Evolutionary conservation across 345 rosid genomes (phyloP), one percentile per base, ranked within the genome.

Genomic region (Aegle marmelos): DNA sequence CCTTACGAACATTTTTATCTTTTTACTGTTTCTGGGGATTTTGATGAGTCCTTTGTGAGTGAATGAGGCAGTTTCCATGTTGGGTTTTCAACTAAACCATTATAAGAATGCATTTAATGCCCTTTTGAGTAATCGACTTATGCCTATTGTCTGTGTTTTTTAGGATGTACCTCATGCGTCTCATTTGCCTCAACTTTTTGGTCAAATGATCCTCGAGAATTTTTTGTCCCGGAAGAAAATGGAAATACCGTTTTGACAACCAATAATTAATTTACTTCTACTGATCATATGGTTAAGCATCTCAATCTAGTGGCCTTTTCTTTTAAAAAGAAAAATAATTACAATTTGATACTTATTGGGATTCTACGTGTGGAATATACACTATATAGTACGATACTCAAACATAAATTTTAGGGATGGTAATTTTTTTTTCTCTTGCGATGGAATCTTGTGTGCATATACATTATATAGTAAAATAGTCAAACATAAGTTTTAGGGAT

Each of bases 81-180:
- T 54, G 79, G 72, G 17, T 56, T 53, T 56, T 76, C 1, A 25
- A 16, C 61, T 5, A 25, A 34, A 16, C 79, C 36, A 24, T 66
- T 28, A 27, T 53, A 2, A 17, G 27, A 59, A 2, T 0, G 28
- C 69, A 60, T 63, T 48, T 14, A 50, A 24, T 65, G 7, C 7
- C 48, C 79, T 54, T 36, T 66, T 5, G 63, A n/a, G 33, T 6
- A 75, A 45, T 45, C n/a, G 63, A 14, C 25, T 63, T 19, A 31
- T 64, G 54, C 78, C 30, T 50, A 25, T 48, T 75, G 78, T 48
- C 62, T 75, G 30, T 27, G 70, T 28, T 48, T 54, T 76, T 54
- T 36, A 8, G 79, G 56, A 2, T 33, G 9, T 64, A 31, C 33
- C 24, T 33, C 68, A 31, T 56, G 64, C 19, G 11, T 22, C 16